Evolutionary conservation across 495 filamentous ascomycete genomes (phyloP), one percentile per base, ranked within the genome.

Genomic region (Hypoxylon crocopeplum): DNA sequence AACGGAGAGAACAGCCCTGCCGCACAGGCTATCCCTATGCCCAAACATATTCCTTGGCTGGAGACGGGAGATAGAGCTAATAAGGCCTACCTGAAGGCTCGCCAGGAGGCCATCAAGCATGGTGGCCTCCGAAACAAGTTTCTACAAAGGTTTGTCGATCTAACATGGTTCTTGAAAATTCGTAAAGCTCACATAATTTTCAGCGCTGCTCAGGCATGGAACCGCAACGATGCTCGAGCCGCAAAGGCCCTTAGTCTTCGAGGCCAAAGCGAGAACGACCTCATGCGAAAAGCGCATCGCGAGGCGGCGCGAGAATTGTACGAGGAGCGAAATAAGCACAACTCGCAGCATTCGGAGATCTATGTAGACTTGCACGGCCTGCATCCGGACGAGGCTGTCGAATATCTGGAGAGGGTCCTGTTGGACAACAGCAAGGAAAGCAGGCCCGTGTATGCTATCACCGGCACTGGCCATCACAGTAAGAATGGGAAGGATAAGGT

Each of bases 401-500:
- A 94, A 64, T 98, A 97, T 66, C 84, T 99, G 2, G 92, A 96
- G 71, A 83, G 85, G 30, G 86, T 95, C 13, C 84, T 98, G 29
- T 77, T 91, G 25, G 90, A 94, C 68, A 92, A 97, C 57, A 80
- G 82, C 56, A 80, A 84, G 41, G 87, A 88, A 44, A 78, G 75
- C 37, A 80, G 82, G n/a, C 88, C 93, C 2, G 82, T 98, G 22
- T 99, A 98, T 65, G 93, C 92, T 39, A 98, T 98, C 66, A 96
- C 92, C 3, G 94, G 94, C 52, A 97, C 94, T 5, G 93, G 93
- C 7, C 95, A 99, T 66, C 95, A 98, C 69, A 96, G 91, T 62
- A 98, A 98, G 79, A 94, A 96, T 67, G 94, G 94, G 60, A 98
- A 97, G 72, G 95, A 99, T 71, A 99, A 99, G 74, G 88, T 99